phyloP scores from a whole-genome alignment of 2,329 filamentous ascomycete genomes.

The Blastomyces percursus region DNA sequence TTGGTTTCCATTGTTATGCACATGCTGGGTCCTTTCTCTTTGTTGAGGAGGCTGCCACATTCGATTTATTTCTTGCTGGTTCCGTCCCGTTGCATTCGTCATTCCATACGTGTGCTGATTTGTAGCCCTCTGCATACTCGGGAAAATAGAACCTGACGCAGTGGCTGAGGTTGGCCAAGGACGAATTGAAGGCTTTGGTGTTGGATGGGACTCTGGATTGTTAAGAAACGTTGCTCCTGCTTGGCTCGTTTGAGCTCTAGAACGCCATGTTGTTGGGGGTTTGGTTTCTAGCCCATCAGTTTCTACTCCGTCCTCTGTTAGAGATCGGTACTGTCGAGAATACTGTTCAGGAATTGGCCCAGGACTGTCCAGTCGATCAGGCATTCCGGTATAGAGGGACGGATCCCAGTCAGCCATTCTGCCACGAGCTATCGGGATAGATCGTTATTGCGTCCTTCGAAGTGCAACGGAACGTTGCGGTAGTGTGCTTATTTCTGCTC shows the following conservation, averaged over 20 bases:
- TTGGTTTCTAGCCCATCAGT: too few species aligned
- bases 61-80: neutral
- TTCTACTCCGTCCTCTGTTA: slow-evolving; percentile 12
- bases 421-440: neutral
- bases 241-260: neutral
- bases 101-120: neutral
- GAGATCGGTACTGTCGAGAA: neutral
- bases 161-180: neutral
- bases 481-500: neutral
- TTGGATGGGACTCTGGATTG: neutral
- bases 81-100: neutral
- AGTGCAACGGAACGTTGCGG: neutral
- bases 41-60: neutral
- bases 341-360: neutral
- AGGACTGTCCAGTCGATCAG: neutral
- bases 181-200: neutral
- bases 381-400: neutral
- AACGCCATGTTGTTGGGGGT: neutral
- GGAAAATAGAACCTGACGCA: neutral
- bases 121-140: neutral
- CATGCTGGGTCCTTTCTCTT: neutral
- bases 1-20: slow-evolving; percentile 1
- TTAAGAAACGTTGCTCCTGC: neutral
- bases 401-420: neutral
- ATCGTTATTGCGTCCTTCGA: neutral